Percentiles rank a stretch among this genome's conserved stretches.
Evolutionary conservation across 345 rosid species (phyloP).

Genomic region (Populus simonii): DNA sequence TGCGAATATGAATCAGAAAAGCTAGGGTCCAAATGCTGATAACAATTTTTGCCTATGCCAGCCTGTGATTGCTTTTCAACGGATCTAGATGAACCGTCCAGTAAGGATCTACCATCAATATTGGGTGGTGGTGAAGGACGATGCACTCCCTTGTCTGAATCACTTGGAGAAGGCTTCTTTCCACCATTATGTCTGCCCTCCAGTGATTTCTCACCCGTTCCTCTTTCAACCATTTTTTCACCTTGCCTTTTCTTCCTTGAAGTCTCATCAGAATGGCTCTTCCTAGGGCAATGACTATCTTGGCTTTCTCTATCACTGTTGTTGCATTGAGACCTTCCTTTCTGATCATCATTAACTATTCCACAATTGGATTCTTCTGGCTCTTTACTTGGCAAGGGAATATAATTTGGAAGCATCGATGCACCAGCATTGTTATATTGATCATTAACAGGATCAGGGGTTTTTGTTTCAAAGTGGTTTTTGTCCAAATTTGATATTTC

Average conservation of each 20-base stretch:
- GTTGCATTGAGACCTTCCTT: slow-evolving; percentile 7
- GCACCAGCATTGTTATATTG: slow-evolving; percentile 8
- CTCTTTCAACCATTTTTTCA: slow-evolving; percentile 26
- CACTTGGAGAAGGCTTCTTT: slow-evolving; percentile 30
- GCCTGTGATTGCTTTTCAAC: not conserved
- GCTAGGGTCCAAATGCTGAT: slow-evolving; percentile 3
- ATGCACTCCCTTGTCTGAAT: slow-evolving; percentile 15
- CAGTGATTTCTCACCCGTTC: slow-evolving; percentile 25
- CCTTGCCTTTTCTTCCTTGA: slow-evolving; percentile 23
- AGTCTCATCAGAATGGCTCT: slow-evolving; percentile 31
- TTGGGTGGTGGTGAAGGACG: slow-evolving; percentile 11
- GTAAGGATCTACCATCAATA: slow-evolving; percentile 24
- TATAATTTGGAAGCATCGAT: slow-evolving; percentile 17
- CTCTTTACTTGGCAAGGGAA: slow-evolving; percentile 29
- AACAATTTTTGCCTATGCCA: not conserved
- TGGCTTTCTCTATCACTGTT: slow-evolving; percentile 23
- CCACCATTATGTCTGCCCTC: slow-evolving; percentile 26
- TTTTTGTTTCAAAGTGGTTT: slow-evolving; percentile 15
- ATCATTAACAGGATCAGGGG: slow-evolving; percentile 23
- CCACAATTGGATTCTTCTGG: slow-evolving; percentile 16
- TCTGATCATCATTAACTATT: not conserved
- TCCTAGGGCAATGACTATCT: slow-evolving; percentile 21
- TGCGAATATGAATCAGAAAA: not conserved
- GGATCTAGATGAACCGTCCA: slow-evolving; percentile 18
- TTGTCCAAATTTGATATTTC: slow-evolving; percentile 16